Percentiles rank a stretch among this genome's conserved stretches.
These are phyloP conservation scores for Sporothrix dimorphospora DNA, from an alignment of 2,329 filamentous ascomycete species.

Conservation along the genomic window DNA sequence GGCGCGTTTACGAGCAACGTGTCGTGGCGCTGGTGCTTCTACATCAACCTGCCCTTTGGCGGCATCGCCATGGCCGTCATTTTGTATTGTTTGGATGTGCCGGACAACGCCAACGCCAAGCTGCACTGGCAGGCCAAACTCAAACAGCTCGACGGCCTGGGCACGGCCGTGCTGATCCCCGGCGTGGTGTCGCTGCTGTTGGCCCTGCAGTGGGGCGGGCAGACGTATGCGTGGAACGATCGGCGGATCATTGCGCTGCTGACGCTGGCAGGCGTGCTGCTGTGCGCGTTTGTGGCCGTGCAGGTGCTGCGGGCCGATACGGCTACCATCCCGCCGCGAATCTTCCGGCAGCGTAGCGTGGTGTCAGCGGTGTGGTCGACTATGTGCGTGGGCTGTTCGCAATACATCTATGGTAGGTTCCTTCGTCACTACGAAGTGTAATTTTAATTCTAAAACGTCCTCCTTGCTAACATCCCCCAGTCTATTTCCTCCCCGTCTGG, in stretches of 20 bases:
- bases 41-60: slow-evolving; percentile 47
- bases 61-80: slow-evolving; percentile 39
- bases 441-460: too few relatives aligned
- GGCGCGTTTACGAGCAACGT: slow-evolving; percentile 44
- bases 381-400: neutral
- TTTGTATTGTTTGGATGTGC: slow-evolving; percentile 38
- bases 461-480: neutral
- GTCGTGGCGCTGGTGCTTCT: slow-evolving; percentile 47
- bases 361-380: neutral
- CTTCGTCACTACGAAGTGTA: too few relatives aligned
- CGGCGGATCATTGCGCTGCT: slow-evolving; percentile 42
- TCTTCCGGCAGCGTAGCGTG: slow-evolving; percentile 40
- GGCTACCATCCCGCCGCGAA: slow-evolving; percentile 47
- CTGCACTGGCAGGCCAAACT: slow-evolving; percentile 41
- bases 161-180: slow-evolving; percentile 34
- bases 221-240: slow-evolving; percentile 40
- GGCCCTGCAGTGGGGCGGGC: slow-evolving; percentile 50
- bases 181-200: slow-evolving; percentile 49
- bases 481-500: slow-evolving; percentile 42
- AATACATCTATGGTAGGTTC: neutral
- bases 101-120: slow-evolving; percentile 28
- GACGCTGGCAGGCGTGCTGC: slow-evolving; percentile 37
- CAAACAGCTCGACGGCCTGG: slow-evolving; percentile 38
- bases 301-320: slow-evolving; percentile 40
- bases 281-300: slow-evolving; percentile 38